Evolutionary conservation across 495 filamentous ascomycete species (phyloP).

Genomic region (Amniculicola lignicola): DNA sequence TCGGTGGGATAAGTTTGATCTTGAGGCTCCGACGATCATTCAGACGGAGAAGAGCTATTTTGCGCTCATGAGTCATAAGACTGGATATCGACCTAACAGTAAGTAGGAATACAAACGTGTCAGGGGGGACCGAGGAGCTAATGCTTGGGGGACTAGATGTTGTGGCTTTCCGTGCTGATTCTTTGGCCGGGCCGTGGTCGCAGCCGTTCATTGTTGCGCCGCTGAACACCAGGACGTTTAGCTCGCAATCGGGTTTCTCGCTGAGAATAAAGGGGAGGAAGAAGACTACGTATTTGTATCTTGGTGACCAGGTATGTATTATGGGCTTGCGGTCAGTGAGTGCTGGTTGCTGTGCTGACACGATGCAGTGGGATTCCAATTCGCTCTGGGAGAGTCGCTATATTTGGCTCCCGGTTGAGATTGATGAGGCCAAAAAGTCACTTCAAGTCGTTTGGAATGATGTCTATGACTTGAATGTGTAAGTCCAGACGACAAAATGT

Average conservation of each 20-base stretch:
- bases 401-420: constrained; percentile 52
- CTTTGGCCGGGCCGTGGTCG: constrained; percentile 51
- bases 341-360: neutral
- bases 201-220: constrained; percentile 51
- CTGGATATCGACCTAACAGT: constrained; percentile 49
- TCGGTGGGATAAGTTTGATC: constrained; percentile 48
- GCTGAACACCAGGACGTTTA: constrained; percentile 50
- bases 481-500: neutral
- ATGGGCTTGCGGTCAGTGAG: neutral
- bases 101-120: constrained; percentile 10
- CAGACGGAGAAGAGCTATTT: constrained; percentile 48
- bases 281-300: constrained; percentile 51
- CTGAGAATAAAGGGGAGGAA: constrained; percentile 47
- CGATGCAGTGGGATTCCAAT: constrained; percentile 48
- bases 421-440: constrained; percentile 33
- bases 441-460: constrained; percentile 46
- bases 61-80: constrained; percentile 50
- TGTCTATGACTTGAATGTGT: constrained; percentile 46
- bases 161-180: constrained; percentile 47
- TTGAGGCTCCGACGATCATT: constrained; percentile 47
- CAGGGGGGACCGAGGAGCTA: too few relatives aligned
- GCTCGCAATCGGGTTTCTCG: constrained; percentile 53
- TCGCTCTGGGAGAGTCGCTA: constrained; percentile 52
- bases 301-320: constrained; percentile 44
- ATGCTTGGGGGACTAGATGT: too few relatives aligned